Conservation (phyloP, 2,329 filamentous ascomycete genomes). For the Penicillium crustosum region DNA sequence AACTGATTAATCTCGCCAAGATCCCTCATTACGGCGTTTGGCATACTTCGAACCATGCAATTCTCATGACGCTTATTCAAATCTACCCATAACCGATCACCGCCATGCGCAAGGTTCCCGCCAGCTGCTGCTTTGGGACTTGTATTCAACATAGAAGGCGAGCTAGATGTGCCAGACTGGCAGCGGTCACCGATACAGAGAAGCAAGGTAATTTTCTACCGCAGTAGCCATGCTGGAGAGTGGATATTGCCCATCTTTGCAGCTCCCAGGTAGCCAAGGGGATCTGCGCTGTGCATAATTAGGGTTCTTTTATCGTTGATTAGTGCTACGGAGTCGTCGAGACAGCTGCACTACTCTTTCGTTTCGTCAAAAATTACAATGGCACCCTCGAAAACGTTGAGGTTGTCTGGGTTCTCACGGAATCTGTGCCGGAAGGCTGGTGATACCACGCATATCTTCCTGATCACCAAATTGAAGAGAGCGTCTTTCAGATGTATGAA, state of each 20-base stretch:
- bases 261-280: not conserved
- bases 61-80: not conserved
- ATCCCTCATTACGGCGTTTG: conserved; percentile 54
- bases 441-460: conserved; percentile 54
- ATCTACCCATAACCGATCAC: not conserved
- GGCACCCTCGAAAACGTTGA: conserved; percentile 48
- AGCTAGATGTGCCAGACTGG: not conserved
- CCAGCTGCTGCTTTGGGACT: not conserved
- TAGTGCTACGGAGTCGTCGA: conserved; percentile 38
- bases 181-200: not conserved
- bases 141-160: not conserved
- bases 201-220: not conserved
- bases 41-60: conserved; percentile 34
- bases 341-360: too few relatives aligned
- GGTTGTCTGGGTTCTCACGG: conserved; percentile 37
- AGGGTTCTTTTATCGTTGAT: conserved; percentile 42
- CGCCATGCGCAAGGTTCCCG: not conserved
- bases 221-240: not conserved
- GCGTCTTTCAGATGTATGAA: too few relatives aligned
- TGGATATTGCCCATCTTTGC: not conserved
- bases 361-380: too few relatives aligned
- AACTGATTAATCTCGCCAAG: conserved; percentile 49
- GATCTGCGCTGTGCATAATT: not conserved
- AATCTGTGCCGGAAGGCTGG: conserved; percentile 45
- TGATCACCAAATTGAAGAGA: conserved; percentile 40